Conservation (phyloP, 2,329 filamentous ascomycete genomes). For the Penicillium nordicum region DNA sequence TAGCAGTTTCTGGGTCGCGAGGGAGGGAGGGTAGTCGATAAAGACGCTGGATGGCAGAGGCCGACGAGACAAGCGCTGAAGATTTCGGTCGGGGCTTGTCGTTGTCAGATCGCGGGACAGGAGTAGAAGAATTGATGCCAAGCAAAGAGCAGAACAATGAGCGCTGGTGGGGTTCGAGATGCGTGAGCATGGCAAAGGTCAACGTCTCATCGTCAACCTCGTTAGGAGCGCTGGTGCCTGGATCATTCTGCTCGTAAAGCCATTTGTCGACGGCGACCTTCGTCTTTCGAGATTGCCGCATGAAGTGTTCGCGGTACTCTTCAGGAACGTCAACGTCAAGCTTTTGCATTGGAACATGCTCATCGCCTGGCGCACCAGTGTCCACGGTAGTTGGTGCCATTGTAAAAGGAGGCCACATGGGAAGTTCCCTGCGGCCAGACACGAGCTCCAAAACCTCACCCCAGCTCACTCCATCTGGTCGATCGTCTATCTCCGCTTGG, state of each 20-base stretch:
- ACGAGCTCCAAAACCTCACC: slow-evolving; percentile 92
- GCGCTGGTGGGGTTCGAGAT: slow-evolving; percentile 70
- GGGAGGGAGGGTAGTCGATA: slow-evolving; percentile 72
- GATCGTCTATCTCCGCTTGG: slow-evolving; percentile 57
- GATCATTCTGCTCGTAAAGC: slow-evolving; percentile 76
- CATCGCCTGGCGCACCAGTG: slow-evolving; percentile 54
- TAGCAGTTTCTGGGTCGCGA: slow-evolving; percentile 78
- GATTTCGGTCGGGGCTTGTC: slow-evolving; percentile 64
- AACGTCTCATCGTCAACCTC: slow-evolving; percentile 94
- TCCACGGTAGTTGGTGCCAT: slow-evolving; percentile 58
- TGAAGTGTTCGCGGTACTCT: slow-evolving; percentile 87
- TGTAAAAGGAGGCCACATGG: slow-evolving; percentile 83
- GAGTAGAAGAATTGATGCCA: slow-evolving; percentile 52
- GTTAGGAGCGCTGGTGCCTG: slow-evolving; percentile 70
- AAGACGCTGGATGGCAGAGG: slow-evolving; percentile 75
- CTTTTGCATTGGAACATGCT: slow-evolving; percentile 64
- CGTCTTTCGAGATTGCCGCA: slow-evolving; percentile 88
- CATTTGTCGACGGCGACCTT: slow-evolving; percentile 87
- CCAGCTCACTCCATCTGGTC: slow-evolving; percentile 72
- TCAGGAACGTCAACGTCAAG: slow-evolving; percentile 93
- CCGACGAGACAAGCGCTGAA: slow-evolving; percentile 70
- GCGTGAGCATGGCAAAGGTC: slow-evolving; percentile 88
- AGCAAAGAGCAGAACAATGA: slow-evolving; percentile 80
- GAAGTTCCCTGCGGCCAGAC: slow-evolving; percentile 80
- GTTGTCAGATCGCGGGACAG: slow-evolving; percentile 62